Percentiles rank a stretch among this genome's conserved stretches.
These are phyloP conservation scores for Lolium rigidum DNA, from an alignment of 176 grass and related monocot genomes.

Conservation along the genomic window DNA sequence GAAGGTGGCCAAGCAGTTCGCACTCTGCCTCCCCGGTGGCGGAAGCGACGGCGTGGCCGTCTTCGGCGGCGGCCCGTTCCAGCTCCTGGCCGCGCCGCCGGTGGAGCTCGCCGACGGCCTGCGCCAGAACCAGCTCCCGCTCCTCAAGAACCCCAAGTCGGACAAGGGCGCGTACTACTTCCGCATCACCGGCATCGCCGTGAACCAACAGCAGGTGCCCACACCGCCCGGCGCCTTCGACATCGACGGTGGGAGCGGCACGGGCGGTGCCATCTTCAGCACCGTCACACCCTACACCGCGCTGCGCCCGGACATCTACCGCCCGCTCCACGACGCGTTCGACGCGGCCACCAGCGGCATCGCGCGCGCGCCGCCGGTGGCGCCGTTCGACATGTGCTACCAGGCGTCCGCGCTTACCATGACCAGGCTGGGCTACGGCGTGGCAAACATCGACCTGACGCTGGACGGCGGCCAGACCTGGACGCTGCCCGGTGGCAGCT, in stretches of 20 bases:
- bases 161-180: slow-evolving; percentile 61
- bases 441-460: slow-evolving; percentile 41
- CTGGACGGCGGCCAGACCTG: slow-evolving; percentile 26
- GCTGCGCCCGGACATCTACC: slow-evolving; percentile 38
- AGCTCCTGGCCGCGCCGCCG: not conserved
- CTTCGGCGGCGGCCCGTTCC: slow-evolving; percentile 48
- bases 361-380: not conserved
- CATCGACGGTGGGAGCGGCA: not conserved
- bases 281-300: slow-evolving; percentile 25
- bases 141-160: slow-evolving; percentile 42
- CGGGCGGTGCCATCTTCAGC: slow-evolving; percentile 41
- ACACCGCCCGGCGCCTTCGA: not conserved
- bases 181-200: slow-evolving; percentile 27
- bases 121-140: not conserved
- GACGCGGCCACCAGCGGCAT: not conserved
- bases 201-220: slow-evolving; percentile 3
- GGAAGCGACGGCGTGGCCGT: slow-evolving; percentile 39
- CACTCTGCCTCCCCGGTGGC: slow-evolving; percentile 51
- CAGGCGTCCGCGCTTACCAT: not conserved
- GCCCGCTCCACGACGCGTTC: slow-evolving; percentile 9
- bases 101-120: not conserved
- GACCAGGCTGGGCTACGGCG: slow-evolving; percentile 17
- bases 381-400: slow-evolving; percentile 37
- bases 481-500: slow-evolving; percentile 35
- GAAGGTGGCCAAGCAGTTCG: slow-evolving; percentile 41